phyloP scores from a whole-genome alignment of 495 filamentous ascomycete genomes.

The Tuber melanosporum region DNA sequence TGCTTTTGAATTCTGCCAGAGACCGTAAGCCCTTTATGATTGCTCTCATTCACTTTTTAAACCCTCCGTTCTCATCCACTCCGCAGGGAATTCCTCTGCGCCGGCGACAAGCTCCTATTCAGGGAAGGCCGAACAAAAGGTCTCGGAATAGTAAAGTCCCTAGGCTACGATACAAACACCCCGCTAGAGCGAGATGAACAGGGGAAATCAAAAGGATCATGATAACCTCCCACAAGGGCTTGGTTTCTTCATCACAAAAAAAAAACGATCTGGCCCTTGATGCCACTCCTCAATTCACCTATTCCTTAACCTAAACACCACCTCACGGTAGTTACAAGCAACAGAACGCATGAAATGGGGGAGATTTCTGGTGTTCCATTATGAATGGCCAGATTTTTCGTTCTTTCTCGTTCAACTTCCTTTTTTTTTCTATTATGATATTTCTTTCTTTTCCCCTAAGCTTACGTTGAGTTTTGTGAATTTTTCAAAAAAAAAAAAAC shows the following conservation, averaged over 20 bases:
- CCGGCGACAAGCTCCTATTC: slow-evolving; percentile 86
- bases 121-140: slow-evolving; percentile 94
- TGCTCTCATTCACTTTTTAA: neutral
- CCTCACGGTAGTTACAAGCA: neutral
- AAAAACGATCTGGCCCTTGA: neutral
- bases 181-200: slow-evolving; percentile 23
- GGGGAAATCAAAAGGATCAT: neutral
- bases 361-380: neutral
- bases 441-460: slow-evolving; percentile 5
- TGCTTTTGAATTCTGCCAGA: slow-evolving; percentile 88
- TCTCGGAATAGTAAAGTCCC: slow-evolving; percentile 82
- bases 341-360: neutral
- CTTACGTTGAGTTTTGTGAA: slow-evolving; percentile 3
- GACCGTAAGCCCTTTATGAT: slow-evolving; percentile 50
- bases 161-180: slow-evolving; percentile 66
- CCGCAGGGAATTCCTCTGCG: slow-evolving; percentile 66
- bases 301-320: neutral
- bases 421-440: neutral
- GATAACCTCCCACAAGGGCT: neutral
- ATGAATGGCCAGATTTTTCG: neutral
- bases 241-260: neutral
- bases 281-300: neutral
- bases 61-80: slow-evolving; percentile 1
- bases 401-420: neutral
- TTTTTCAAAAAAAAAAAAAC: neutral